A percentile compares a stretch with the other conserved stretches of the same genome.
phyloP scores from a whole-genome alignment of 2,329 filamentous ascomycete genomes.

The Fusarium anthophilum region DNA sequence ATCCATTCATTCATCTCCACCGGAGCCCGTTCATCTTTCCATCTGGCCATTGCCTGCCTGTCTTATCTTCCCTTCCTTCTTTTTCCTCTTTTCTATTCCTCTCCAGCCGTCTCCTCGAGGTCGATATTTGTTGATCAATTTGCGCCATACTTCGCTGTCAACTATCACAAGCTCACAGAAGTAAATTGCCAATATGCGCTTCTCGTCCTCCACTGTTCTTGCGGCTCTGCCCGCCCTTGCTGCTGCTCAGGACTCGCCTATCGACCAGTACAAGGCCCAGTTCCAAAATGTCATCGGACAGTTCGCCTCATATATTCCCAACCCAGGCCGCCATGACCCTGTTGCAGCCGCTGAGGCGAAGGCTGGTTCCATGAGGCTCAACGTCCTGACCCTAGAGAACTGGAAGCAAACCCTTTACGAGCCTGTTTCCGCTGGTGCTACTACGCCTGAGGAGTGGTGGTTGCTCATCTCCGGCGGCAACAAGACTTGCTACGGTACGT shows the following conservation, averaged over 20 bases:
- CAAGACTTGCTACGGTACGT: conserved; percentile 76
- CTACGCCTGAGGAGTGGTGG: conserved; percentile 79
- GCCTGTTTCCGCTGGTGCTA: conserved; percentile 66
- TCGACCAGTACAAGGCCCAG: conserved; percentile 69
- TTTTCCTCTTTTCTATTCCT: conserved; percentile 15
- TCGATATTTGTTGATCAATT: neutral
- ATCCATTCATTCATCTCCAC: conserved; percentile 37
- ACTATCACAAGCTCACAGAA: neutral
- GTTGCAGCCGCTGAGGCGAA: conserved; percentile 55
- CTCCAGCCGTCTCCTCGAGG: conserved; percentile 3
- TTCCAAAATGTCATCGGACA: conserved; percentile 72
- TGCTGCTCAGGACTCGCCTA: conserved; percentile 61
- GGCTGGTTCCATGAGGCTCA: conserved; percentile 55
- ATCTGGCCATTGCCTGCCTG: conserved; percentile 16
- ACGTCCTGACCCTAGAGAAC: conserved; percentile 70
- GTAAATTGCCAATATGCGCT: conserved; percentile 61
- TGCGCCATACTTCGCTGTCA: neutral
- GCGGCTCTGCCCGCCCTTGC: conserved; percentile 66
- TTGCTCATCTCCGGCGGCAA: conserved; percentile 79
- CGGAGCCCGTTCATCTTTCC: conserved; percentile 25
- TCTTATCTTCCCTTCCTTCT: conserved; percentile 22
- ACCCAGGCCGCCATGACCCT: conserved; percentile 54
- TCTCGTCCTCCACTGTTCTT: conserved; percentile 60
- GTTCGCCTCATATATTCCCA: conserved; percentile 62
- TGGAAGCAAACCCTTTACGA: conserved; percentile 75